Evolutionary conservation across 345 rosid genomes (phyloP).

Genomic region (Cardiospermum halicacabum): DNA sequence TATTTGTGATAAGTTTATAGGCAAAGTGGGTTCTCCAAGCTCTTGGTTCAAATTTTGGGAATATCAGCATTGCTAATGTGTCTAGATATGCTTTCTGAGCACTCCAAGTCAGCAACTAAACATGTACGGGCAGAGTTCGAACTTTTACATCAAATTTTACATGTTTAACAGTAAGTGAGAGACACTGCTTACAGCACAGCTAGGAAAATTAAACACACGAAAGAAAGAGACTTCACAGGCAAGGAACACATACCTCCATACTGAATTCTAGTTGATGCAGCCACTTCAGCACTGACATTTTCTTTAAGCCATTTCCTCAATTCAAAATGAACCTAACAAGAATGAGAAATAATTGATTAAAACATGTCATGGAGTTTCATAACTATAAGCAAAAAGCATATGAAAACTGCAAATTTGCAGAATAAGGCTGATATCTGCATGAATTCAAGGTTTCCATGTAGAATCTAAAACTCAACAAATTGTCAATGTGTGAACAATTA

Average conservation of each 20-base stretch:
- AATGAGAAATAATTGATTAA: neutral
- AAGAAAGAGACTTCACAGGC: neutral
- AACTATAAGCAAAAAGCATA: neutral
- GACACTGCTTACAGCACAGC: neutral
- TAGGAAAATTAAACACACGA: neutral
- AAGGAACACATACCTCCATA: constrained; percentile 54
- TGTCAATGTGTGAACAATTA: neutral
- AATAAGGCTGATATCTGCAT: neutral
- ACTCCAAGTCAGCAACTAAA: neutral
- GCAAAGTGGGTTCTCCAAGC: neutral
- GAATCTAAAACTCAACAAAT: neutral
- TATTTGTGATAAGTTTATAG: neutral
- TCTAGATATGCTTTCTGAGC: neutral
- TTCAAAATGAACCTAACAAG: constrained; percentile 48
- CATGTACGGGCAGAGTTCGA: neutral
- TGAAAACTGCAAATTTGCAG: neutral
- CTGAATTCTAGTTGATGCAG: constrained; percentile 55
- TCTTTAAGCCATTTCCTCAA: constrained; percentile 65
- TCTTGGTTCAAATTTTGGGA: neutral
- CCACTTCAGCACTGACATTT: constrained; percentile 53
- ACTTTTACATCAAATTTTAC: neutral
- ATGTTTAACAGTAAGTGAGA: neutral
- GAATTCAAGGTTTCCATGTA: neutral
- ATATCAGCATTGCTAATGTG: neutral
- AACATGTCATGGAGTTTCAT: neutral